A percentile compares a stretch with the other conserved stretches of the same genome.
Conservation (phyloP, 371 early-diverging fungal genomes). For the Encephalitozoon intestinalis region DNA sequence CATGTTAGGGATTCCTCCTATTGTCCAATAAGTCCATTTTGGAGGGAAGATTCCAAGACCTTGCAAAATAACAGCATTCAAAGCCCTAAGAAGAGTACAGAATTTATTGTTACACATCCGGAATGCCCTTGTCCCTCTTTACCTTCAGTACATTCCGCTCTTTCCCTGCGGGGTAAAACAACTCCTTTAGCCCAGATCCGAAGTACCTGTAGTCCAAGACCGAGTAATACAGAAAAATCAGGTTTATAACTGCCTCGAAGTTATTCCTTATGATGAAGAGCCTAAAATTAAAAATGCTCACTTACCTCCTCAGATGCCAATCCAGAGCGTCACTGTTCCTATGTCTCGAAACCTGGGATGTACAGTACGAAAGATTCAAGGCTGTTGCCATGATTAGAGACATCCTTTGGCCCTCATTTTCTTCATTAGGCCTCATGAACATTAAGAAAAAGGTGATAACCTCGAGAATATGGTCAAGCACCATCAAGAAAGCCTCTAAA, state of each 20-base stretch:
- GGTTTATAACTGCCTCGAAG: not conserved
- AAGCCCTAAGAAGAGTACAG: not conserved
- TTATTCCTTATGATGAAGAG: not conserved
- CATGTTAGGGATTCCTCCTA: not conserved
- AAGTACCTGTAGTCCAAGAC: not conserved
- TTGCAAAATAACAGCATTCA: too few species aligned
- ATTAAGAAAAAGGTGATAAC: not conserved
- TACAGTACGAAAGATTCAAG: not conserved
- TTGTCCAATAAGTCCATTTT: slow-evolving; percentile 4
- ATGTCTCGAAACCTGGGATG: not conserved
- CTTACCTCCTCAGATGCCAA: not conserved
- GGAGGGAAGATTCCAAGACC: not conserved
- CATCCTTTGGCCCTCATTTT: not conserved
- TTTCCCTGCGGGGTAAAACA: not conserved
- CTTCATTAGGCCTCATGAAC: not conserved
- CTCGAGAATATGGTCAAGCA: not conserved
- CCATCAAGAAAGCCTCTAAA: not conserved
- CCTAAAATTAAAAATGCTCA: not conserved
- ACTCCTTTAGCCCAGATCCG: not conserved
- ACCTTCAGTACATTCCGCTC: not conserved
- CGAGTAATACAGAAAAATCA: not conserved
- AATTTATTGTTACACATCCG: not conserved
- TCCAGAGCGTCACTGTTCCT: not conserved
- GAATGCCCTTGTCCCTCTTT: not conserved
- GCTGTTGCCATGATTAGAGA: not conserved